These are phyloP conservation scores for Fusarium nematophilum DNA, from an alignment of 2,329 filamentous ascomycete genomes.

Conservation along the genomic window DNA sequence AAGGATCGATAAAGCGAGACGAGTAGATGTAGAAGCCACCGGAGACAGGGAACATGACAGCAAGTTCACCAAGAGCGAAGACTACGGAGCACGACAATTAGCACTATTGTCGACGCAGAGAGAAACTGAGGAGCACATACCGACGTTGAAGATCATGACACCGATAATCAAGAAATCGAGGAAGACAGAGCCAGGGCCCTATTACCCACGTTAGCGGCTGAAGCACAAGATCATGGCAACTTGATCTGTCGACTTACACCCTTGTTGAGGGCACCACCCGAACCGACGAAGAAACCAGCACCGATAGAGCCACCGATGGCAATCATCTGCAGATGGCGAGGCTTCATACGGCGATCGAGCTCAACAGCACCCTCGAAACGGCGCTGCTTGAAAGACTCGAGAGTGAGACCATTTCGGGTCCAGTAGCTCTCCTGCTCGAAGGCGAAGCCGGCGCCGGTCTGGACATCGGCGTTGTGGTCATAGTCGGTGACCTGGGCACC, in stretches of 20 bases:
- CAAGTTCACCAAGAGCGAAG: constrained; percentile 70
- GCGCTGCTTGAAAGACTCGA: constrained; percentile 41
- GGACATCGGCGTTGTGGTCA: constrained; percentile 28
- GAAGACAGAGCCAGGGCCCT: constrained; percentile 56
- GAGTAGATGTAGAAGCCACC: constrained; percentile 73
- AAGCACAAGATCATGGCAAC: neutral
- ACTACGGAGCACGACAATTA: constrained; percentile 47
- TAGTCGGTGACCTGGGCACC: constrained; percentile 30
- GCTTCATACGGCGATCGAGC: constrained; percentile 62
- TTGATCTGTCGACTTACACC: constrained; percentile 50
- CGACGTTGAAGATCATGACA: constrained; percentile 70
- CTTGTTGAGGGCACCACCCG: constrained; percentile 62
- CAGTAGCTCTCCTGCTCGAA: constrained; percentile 35
- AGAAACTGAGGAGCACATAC: constrained; percentile 21
- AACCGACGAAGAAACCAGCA: constrained; percentile 72
- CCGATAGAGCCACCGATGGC: constrained; percentile 71
- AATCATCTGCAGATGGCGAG: constrained; percentile 71
- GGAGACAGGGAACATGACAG: constrained; percentile 71
- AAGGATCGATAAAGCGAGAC: constrained; percentile 71
- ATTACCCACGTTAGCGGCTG: constrained; percentile 12
- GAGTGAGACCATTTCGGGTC: constrained; percentile 43
- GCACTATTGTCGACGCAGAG: neutral
- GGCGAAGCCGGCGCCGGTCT: constrained; percentile 30
- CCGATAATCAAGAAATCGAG: constrained; percentile 67
- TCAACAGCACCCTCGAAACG: constrained; percentile 39